phyloP scores from a whole-genome alignment of 768 basidiomycete species.

The Boletus sp. region DNA sequence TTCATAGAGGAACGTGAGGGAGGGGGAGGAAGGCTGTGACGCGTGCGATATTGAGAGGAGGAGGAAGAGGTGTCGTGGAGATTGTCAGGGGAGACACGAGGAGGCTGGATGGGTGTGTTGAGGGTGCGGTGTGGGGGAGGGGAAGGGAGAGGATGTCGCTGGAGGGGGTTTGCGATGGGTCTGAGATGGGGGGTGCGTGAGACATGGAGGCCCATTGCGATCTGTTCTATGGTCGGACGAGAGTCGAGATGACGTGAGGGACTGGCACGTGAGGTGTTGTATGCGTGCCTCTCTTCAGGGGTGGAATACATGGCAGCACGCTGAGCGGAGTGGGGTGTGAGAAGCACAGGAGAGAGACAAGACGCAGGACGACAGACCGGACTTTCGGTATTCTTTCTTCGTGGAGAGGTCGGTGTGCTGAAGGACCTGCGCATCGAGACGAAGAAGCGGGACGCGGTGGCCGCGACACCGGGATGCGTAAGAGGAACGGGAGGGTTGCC shows the following conservation, averaged over 20 bases:
- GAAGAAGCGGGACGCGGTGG: conserved; percentile 29
- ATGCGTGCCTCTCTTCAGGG: conserved; percentile 36
- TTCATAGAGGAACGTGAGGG: conserved; percentile 67
- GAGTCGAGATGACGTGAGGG: conserved; percentile 39
- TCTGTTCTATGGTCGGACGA: conserved; percentile 70
- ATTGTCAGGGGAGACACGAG: conserved; percentile 18
- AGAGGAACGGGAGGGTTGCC: neutral
- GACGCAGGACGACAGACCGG: conserved; percentile 16
- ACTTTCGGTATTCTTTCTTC: conserved; percentile 16
- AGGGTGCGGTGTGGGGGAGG: conserved; percentile 17
- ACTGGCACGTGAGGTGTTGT: conserved; percentile 33
- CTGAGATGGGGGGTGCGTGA: conserved; percentile 74
- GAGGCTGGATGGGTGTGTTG: conserved; percentile 28
- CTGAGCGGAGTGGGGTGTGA: conserved; percentile 16
- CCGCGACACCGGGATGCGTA: conserved; percentile 10
- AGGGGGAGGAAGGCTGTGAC: conserved; percentile 46
- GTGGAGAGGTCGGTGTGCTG: conserved; percentile 17
- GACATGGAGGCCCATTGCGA: conserved; percentile 76
- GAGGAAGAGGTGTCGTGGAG: conserved; percentile 20
- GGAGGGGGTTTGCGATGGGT: conserved; percentile 27
- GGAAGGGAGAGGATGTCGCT: conserved; percentile 17
- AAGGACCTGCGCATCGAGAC: conserved; percentile 32
- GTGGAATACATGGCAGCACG: conserved; percentile 41
- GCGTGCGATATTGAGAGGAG: conserved; percentile 19
- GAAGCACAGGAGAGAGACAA: neutral